Conservation (phyloP, 495 filamentous ascomycete species). For the Hypoxylon crocopeplum region DNA sequence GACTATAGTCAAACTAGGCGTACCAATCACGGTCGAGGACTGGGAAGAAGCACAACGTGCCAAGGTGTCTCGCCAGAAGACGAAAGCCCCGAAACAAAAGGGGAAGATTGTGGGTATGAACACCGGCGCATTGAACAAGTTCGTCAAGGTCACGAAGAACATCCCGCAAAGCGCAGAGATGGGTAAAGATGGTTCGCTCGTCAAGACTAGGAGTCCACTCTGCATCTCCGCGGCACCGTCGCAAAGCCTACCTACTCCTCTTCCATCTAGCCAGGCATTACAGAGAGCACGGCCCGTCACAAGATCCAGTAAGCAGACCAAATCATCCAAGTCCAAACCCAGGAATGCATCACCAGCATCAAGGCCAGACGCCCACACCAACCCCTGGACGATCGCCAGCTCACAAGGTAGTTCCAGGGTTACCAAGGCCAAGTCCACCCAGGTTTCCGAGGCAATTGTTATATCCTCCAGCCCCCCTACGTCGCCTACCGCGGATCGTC, state of each 20-base stretch:
- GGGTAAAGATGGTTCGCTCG: constrained; percentile 7
- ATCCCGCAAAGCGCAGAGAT: constrained; percentile 2
- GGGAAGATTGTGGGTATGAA: constrained; percentile 38
- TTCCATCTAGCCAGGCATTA: constrained; percentile 7
- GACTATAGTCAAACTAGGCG: constrained; percentile 69
- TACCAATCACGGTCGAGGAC: constrained; percentile 74
- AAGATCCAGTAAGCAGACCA: constrained; percentile 45
- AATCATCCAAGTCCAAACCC: constrained; percentile 31
- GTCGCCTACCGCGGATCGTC: constrained; percentile 30
- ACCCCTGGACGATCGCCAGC: constrained; percentile 54
- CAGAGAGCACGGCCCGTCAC: constrained; percentile 22
- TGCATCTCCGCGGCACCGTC: background rate
- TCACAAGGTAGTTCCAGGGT: constrained; percentile 46
- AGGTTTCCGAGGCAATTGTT: constrained; percentile 45
- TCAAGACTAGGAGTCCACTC: constrained; percentile 1
- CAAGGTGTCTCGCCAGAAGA: constrained; percentile 45
- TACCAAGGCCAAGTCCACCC: constrained; percentile 33
- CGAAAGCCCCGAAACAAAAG: constrained; percentile 39
- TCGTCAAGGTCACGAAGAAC: constrained; percentile 48
- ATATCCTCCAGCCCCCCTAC: constrained; percentile 53
- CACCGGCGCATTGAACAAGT: constrained; percentile 44
- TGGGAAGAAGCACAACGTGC: constrained; percentile 72
- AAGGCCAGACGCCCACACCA: constrained; percentile 37
- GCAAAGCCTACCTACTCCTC: background rate
- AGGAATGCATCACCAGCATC: constrained; percentile 26